Conservation (phyloP, 768 basidiomycete species). For the Mycena chlorophos region DNA sequence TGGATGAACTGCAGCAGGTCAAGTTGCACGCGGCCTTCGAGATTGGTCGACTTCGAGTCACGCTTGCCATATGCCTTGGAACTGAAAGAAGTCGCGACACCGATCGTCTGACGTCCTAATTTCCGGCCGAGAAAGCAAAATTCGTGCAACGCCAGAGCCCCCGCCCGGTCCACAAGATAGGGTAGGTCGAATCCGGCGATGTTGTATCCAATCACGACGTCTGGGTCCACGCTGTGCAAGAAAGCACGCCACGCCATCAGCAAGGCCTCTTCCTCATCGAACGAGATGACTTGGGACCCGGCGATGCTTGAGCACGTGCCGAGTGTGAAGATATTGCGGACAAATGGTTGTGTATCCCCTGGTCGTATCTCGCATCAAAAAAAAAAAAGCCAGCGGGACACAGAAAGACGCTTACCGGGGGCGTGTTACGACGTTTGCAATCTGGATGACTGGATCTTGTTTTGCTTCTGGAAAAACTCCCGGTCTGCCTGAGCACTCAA, state of each 20-base stretch:
- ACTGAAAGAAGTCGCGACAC: slow-evolving; percentile 94
- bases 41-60: slow-evolving; percentile 88
- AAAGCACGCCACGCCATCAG: slow-evolving; percentile 86
- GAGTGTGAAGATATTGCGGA: slow-evolving; percentile 94
- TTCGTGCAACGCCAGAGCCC: slow-evolving; percentile 64
- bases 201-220: slow-evolving; percentile 97
- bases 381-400: not conserved
- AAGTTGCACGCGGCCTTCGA: slow-evolving; percentile 92
- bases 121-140: slow-evolving; percentile 77
- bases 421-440: slow-evolving; percentile 97
- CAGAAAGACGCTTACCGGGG: slow-evolving; percentile 65
- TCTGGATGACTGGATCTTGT: slow-evolving; percentile 94
- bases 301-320: slow-evolving; percentile 94
- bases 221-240: slow-evolving; percentile 86
- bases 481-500: slow-evolving; percentile 97
- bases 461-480: slow-evolving; percentile 95
- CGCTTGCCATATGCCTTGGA: slow-evolving; percentile 97
- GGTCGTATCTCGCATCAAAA: slow-evolving; percentile 10
- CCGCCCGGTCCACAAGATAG: slow-evolving; percentile 91
- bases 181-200: slow-evolving; percentile 93
- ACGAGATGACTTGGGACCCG: slow-evolving; percentile 91
- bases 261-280: slow-evolving; percentile 72
- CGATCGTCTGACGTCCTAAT: slow-evolving; percentile 77
- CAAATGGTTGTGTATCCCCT: slow-evolving; percentile 93
- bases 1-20: slow-evolving; percentile 99